Base-by-base conservation (phyloP, 1,284 basidiomycete genomes). In the Caloboletus firmus region DNA sequence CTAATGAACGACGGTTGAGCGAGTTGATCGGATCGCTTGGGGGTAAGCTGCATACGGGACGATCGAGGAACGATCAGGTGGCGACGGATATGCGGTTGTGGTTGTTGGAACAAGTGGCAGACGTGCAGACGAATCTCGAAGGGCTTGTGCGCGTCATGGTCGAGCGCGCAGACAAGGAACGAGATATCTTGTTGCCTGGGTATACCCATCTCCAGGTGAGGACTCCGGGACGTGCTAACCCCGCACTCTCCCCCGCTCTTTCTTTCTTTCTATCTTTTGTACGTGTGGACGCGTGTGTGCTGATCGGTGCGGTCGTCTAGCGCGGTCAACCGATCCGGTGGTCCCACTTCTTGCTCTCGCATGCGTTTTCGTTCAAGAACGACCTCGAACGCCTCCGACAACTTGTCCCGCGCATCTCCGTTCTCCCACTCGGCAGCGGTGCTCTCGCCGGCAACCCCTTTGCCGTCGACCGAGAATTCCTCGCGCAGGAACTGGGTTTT, bases 401-500 rank as follows among this genome's bases (percentile, higher is more conserved):
- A 67, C 82, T 98, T 52, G 77, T 90, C 49, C 91, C 92, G 24
- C 89, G 94, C 32, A 87, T 98, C 62, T 95, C 95, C 4, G 88
- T 95, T 36, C 83, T 98, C 5, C 96, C 97, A 2, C 84, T 99
- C 36, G 96, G 96, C 28, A 92, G 89, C 46, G 96, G 95, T 30
- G 94, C 96, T 6, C 83, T 99, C 47, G 96, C 95, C 2, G 97
- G 97, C 15, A 99, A 99, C 72, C 93, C 96, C 0, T 99, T 98
- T 73, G 81, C 78, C 12, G 85, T 97, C 51, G 93, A 97, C 71
- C 86, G 95, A 43, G 91, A 94, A 63, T 93, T 95, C 63, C 83
- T 98, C 41, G 87, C 87, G 4, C 78, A 81, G 60, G 91, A 96
- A 67, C 87, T 97, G 18, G 91, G 89, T 3, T 97, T 98, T 73